Evolutionary conservation across 192 early-diverging fungal species (phyloP).

Genomic region (Dimargaris cristalligena): DNA sequence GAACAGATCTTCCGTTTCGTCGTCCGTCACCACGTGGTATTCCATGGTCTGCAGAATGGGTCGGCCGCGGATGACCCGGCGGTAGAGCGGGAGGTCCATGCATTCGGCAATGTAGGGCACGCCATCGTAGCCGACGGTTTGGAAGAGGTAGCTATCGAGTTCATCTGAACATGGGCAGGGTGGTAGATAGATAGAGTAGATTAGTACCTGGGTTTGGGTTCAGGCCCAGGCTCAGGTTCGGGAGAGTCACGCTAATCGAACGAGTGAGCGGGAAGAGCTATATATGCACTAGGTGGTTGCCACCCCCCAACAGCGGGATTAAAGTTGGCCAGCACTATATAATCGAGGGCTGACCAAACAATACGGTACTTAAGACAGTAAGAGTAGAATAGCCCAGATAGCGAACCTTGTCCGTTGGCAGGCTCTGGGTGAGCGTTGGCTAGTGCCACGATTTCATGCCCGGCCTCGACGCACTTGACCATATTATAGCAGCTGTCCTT

Average conservation of each 20-base stretch:
- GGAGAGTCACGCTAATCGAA: background rate
- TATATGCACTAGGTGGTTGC: too few species aligned
- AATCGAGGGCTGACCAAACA: too few species aligned
- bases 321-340: too few species aligned
- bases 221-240: background rate
- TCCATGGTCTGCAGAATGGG: constrained; percentile 45
- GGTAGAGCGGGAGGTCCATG: constrained; percentile 72
- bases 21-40: constrained; percentile 47
- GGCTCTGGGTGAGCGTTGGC: constrained; percentile 75
- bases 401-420: constrained; percentile 39
- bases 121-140: constrained; percentile 89
- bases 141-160: constrained; percentile 90
- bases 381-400: background rate
- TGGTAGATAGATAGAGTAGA: background rate
- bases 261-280: too few species aligned
- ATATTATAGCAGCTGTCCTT: constrained; percentile 95
- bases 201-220: background rate
- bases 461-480: constrained; percentile 85
- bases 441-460: constrained; percentile 83
- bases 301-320: too few species aligned
- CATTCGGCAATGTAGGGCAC: constrained; percentile 70
- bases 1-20: constrained; percentile 93
- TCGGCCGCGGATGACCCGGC: constrained; percentile 48
- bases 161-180: constrained; percentile 38
- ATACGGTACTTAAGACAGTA: too few species aligned